Percentiles rank a stretch among this genome's conserved stretches.
phyloP scores from a whole-genome alignment of 495 filamentous ascomycete species.

The Penicillium arizonense region DNA sequence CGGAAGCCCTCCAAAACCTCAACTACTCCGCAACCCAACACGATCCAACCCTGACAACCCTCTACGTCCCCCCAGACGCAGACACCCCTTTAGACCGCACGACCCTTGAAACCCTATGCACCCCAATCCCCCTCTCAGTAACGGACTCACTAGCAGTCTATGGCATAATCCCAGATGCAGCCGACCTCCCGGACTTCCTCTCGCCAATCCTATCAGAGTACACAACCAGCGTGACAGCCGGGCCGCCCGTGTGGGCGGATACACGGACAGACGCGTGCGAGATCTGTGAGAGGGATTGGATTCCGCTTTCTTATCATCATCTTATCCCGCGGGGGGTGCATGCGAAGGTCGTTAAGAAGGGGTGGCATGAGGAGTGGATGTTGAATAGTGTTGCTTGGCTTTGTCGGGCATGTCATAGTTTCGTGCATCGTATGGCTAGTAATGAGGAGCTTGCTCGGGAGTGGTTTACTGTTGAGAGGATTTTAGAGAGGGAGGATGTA shows the following conservation, averaged over 20 bases:
- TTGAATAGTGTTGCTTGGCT: conserved; percentile 84
- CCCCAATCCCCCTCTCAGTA: conserved; percentile 48
- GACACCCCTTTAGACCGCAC: conserved; percentile 44
- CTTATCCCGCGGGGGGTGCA: conserved; percentile 76
- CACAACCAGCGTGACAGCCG: conserved; percentile 48
- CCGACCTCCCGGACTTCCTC: conserved; percentile 55
- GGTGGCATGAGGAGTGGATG: conserved; percentile 76
- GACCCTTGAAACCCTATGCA: conserved; percentile 38
- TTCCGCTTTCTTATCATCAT: conserved; percentile 81
- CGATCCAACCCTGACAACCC: conserved; percentile 41
- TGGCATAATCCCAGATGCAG: conserved; percentile 48
- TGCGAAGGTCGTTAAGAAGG: conserved; percentile 73
- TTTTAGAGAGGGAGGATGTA: conserved; percentile 72
- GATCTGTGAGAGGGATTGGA: conserved; percentile 76
- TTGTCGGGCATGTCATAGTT: conserved; percentile 83
- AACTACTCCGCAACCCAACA: conserved; percentile 55
- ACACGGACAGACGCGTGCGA: conserved; percentile 67
- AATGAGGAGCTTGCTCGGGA: conserved; percentile 80
- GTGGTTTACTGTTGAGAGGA: conserved; percentile 68
- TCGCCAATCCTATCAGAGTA: conserved; percentile 60
- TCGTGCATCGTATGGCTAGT: conserved; percentile 72
- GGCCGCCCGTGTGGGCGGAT: conserved; percentile 58
- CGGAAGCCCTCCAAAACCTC: conserved; percentile 56
- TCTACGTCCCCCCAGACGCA: conserved; percentile 44
- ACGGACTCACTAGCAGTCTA: conserved; percentile 64